A percentile compares a stretch with the other conserved stretches of the same genome.
Conservation (phyloP, 78 protist genomes). For the Dictyostelium intermedium region DNA sequence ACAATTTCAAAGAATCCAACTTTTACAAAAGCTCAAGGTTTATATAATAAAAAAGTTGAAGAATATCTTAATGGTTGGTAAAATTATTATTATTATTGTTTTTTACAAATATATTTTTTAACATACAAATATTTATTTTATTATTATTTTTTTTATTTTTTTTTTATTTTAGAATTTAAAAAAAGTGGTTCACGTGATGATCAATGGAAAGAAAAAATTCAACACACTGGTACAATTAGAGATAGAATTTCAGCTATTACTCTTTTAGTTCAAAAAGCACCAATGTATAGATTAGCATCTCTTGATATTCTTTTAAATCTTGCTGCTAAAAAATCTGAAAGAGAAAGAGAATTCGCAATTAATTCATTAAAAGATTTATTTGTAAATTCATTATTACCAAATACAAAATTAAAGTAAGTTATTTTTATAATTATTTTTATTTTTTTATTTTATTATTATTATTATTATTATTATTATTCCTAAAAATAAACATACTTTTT, state of each 20-base stretch:
- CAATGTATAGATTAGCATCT: conserved; percentile 45
- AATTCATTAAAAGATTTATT: conserved; percentile 68
- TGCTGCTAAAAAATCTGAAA: conserved; percentile 61
- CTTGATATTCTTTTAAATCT: conserved; percentile 48
- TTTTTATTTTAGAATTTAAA: conserved; percentile 12
- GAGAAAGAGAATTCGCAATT: conserved; percentile 74
- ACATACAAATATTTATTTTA: neutral
- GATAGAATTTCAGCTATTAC: conserved; percentile 69
- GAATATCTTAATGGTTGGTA: neutral
- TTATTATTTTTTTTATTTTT: neutral
- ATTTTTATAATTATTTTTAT: neutral
- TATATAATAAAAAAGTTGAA: neutral
- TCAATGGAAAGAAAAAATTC: conserved; percentile 59
- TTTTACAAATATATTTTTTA: too few relatives aligned
- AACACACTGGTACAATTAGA: conserved; percentile 48
- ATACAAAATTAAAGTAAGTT: conserved; percentile 62
- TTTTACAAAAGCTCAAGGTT: neutral
- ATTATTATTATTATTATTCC: neutral
- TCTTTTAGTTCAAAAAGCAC: conserved; percentile 37
- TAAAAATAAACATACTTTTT: too few relatives aligned
- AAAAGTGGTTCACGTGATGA: conserved; percentile 39
- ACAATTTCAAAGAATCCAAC: neutral
- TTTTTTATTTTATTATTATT: neutral
- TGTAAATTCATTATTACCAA: conserved; percentile 46
- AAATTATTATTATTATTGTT: too few relatives aligned